phyloP scores from a whole-genome alignment of 2,329 filamentous ascomycete genomes.

The Penicillium verrucosum region DNA sequence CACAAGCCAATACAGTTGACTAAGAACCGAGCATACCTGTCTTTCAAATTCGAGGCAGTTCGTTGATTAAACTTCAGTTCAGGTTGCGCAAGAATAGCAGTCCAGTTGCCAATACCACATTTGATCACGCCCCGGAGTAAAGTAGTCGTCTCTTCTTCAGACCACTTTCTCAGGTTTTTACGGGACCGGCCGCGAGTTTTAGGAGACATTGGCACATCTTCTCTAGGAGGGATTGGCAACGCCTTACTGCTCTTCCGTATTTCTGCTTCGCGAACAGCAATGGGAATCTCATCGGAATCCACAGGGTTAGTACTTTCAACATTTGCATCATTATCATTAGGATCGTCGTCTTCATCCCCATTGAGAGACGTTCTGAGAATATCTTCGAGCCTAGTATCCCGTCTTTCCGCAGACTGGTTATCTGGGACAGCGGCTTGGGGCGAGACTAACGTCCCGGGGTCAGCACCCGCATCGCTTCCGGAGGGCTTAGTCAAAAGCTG shows the following conservation, averaged over 20 bases:
- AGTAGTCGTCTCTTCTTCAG: slow-evolving; percentile 58
- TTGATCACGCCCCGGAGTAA: slow-evolving; percentile 57
- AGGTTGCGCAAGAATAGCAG: slow-evolving; percentile 56
- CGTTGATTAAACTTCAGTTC: slow-evolving; percentile 57
- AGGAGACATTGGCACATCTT: slow-evolving; percentile 28
- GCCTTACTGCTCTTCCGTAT: background rate
- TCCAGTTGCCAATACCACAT: slow-evolving; percentile 64
- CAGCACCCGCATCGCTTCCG: slow-evolving; percentile 24
- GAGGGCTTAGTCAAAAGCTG: slow-evolving; percentile 38
- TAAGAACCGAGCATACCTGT: slow-evolving; percentile 42
- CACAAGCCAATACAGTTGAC: slow-evolving; percentile 1
- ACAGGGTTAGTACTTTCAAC: slow-evolving; percentile 8
- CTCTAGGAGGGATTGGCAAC: slow-evolving; percentile 9
- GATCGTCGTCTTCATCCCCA: slow-evolving; percentile 14
- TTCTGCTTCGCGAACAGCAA: slow-evolving; percentile 8
- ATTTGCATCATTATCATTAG: slow-evolving; percentile 16
- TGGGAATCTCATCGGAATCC: slow-evolving; percentile 5
- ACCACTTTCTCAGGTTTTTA: slow-evolving; percentile 55
- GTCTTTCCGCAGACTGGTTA: slow-evolving; percentile 28
- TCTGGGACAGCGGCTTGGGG: slow-evolving; percentile 16
- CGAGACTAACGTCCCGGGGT: slow-evolving; percentile 19
- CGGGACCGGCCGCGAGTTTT: slow-evolving; percentile 41
- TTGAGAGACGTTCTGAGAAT: slow-evolving; percentile 32
- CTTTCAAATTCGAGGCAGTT: slow-evolving; percentile 62
- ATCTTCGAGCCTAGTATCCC: slow-evolving; percentile 37